Conservation (phyloP, 169 alveolate species). For the Eimeria tenella region DNA sequence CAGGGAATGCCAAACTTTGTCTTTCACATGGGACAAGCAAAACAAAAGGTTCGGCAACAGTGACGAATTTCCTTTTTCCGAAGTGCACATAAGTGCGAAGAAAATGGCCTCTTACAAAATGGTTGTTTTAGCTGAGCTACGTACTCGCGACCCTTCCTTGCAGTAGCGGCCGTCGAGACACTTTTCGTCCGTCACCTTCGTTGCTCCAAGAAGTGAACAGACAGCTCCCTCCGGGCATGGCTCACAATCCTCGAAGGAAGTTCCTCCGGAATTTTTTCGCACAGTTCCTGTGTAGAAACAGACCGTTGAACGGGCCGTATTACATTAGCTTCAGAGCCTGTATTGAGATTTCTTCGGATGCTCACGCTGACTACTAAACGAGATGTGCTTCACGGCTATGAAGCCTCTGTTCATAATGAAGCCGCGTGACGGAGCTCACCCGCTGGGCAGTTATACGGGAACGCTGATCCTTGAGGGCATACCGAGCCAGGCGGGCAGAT, state of each 20-base stretch:
- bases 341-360: too few relatives aligned
- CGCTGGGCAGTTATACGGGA: constrained; percentile 63
- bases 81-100: too few relatives aligned
- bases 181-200: background rate
- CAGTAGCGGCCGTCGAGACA: constrained; percentile 72
- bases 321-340: too few relatives aligned
- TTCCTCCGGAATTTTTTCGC: background rate
- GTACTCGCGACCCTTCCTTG: constrained; percentile 59
- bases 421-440: background rate
- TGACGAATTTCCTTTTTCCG: background rate
- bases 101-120: background rate
- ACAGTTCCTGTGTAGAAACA: constrained; percentile 15
- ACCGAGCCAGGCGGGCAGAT: constrained; percentile 49
- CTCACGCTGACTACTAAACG: too few relatives aligned
- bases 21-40: background rate
- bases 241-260: constrained; percentile 12
- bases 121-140: background rate
- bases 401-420: too few relatives aligned
- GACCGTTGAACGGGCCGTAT: background rate
- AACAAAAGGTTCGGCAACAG: background rate
- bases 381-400: too few relatives aligned
- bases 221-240: constrained; percentile 54
- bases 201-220: constrained; percentile 50
- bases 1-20: constrained; percentile 66
- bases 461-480: constrained; percentile 58